Base-by-base conservation (phyloP, 2,329 filamentous ascomycete species). In the Cyanodermella asteris region DNA sequence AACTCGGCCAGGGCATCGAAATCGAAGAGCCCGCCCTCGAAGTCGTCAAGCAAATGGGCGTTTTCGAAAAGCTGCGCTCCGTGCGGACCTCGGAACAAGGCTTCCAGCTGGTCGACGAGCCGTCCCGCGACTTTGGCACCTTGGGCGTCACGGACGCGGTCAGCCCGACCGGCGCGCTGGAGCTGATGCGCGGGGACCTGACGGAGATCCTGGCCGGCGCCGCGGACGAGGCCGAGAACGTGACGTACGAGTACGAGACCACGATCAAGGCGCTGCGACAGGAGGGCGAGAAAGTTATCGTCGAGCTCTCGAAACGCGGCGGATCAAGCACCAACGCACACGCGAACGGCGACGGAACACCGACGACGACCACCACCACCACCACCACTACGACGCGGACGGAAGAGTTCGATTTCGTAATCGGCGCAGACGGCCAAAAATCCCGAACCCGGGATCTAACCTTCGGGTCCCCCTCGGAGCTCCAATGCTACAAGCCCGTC, bases 231-330 rank as follows among this genome's bases (percentile, higher is more conserved):
- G 27, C 16, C 23, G 15, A 28, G 18, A 35, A 36, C 23, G 31
- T 36, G 27, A 32, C 16, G n/a, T 36, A 29, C 19, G 29, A 24
- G 11, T 36, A 34, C 19, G 34, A 34, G 26, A 36, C 31, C 14
- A 35, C 31, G n/a, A 24, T 36, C 12, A 20, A 34, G 22, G 32
- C 26, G 24, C 22, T 36, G n/a, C 22, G 19, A 28, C 31, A 32
- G 20, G 34, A 25, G 14, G 23, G 34, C 27, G 26, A 34, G 15
- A 33, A 26, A 28, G 32, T 36, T 23, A 31, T 30, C 14, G 34
- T 32, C 23, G 30, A 36, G 12, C 22, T 37, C 7, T 23, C 32
- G 11, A 26, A 37, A 28, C 34, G 18, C n/a, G n/a, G n/a, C n/a
- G n/a, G n/a, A n/a, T n/a, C n/a, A n/a, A n/a, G n/a, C n/a, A n/a